Base-by-base conservation (phyloP, 805 yeast genomes). In the Zygoascus tannicola region DNA sequence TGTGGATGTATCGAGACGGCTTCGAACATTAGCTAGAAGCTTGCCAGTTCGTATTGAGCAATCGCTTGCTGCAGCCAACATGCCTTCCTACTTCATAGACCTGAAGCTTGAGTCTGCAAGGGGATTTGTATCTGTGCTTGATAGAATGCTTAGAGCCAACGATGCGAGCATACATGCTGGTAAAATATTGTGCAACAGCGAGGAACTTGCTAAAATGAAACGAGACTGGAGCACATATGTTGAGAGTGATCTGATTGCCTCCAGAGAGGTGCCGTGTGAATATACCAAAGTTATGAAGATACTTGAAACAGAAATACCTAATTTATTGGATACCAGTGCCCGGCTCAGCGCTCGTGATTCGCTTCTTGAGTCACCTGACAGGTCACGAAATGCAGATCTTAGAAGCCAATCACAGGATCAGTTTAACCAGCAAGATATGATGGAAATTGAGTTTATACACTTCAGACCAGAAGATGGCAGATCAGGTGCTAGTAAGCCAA, bases 171-270 rank as follows among this genome's bases (percentile, higher is more conserved):
- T 65, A 49, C 67, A 68, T 38, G 79, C 78, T 0, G 63, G 67
- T 28, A 65, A 66, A 47, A 71, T 76, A 21, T 64, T 76, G 32
- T 60, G 64, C 18, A 68, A 68, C 43, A 57, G 59, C 5, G 47
- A 55, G 12, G 81, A 76, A 41, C 62, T 70, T 37, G 63, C 60
- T 28, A 57, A 67, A 23, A 80, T 80, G 85, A 55, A 65, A 36
- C 58, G 62, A 30, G 85, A 79, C 58, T 81, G 85, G 86, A 44
- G 58, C 10, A 53, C 62, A 40, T 65, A 65, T 45, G 73, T 78
- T 33, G 74, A 78, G 50, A 58, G 71, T 37, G 60, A 57, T 22
- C 68, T 68, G 35, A 65, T 75, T 22, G 66, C 73, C 2, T 52
- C 60, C 16, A 65, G 77, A 28, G 81, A 76, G 48, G 64, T 71